These are phyloP conservation scores for Kwoniella europaea DNA, from an alignment of 768 basidiomycete species.

Conservation along the genomic window DNA sequence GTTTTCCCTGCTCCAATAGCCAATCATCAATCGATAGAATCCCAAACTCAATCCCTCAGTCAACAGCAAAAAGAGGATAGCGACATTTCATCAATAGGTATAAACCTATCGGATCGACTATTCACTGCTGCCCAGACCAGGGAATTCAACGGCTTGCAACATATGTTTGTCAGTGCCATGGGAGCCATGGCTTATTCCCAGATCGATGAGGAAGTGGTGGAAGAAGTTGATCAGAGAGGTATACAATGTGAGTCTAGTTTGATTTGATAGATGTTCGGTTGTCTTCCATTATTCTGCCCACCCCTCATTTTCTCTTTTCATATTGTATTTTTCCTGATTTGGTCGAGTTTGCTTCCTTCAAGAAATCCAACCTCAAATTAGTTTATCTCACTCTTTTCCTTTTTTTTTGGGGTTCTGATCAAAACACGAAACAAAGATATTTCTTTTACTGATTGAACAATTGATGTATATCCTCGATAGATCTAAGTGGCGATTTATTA, in stretches of 20 bases:
- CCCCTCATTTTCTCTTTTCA: no score
- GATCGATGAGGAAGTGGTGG: slow-evolving; percentile 26
- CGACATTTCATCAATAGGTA: slow-evolving; percentile 7
- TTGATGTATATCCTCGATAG: no score
- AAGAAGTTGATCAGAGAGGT: slow-evolving; percentile 22
- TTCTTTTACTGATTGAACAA: no score
- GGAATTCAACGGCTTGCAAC: slow-evolving; percentile 50
- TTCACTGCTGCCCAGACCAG: slow-evolving; percentile 19
- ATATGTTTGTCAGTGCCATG: slow-evolving; percentile 47
- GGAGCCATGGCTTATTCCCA: slow-evolving; percentile 51
- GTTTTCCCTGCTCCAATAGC: slow-evolving; percentile 35
- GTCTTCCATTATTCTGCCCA: no score
- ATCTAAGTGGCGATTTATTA: slow-evolving; percentile 52
- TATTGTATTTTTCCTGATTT: no score
- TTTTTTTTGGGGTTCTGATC: no score
- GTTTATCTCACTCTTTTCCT: no score
- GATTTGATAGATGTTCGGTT: no score
- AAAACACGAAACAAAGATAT: no score
- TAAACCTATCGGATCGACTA: slow-evolving; percentile 36
- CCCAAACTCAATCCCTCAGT: slow-evolving; percentile 17
- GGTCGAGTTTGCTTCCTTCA: no score
- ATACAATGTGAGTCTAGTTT: no score
- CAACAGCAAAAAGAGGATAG: background rate
- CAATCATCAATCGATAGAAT: slow-evolving; percentile 7
- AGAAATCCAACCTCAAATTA: no score